Conservation (phyloP, 2,329 filamentous ascomycete genomes). For the Verticillium isaacii region DNA sequence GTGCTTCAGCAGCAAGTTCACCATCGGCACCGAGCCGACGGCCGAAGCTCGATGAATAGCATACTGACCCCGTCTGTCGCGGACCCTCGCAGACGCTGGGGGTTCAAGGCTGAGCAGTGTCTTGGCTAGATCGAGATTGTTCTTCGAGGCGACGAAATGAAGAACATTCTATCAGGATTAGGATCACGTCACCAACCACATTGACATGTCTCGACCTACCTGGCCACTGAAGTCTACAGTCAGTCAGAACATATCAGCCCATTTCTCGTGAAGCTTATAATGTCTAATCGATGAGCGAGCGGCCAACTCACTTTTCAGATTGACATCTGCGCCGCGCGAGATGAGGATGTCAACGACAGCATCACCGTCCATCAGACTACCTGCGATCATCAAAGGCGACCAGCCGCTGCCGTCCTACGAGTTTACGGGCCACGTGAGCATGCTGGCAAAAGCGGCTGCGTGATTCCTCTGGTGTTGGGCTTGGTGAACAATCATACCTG, state of each 20-base stretch:
- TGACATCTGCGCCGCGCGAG: conserved; percentile 64
- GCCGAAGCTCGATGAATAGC: conserved; percentile 89
- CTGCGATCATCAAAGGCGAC: conserved; percentile 81
- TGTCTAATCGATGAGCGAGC: neutral
- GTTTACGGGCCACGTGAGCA: neutral
- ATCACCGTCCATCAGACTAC: conserved; percentile 68
- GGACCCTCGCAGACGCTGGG: conserved; percentile 69
- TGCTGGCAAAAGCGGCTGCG: neutral
- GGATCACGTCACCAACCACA: neutral
- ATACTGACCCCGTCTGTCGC: conserved; percentile 84
- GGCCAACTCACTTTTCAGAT: conserved; percentile 59
- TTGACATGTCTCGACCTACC: conserved; percentile 27
- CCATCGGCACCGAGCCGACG: conserved; percentile 81
- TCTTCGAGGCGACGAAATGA: conserved; percentile 89
- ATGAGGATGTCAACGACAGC: conserved; percentile 64
- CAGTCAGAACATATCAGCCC: neutral
- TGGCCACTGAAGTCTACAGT: conserved; percentile 59
- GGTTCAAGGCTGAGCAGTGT: conserved; percentile 68
- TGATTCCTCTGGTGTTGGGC: neutral
- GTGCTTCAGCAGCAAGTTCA: conserved; percentile 72
- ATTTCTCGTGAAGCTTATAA: neutral
- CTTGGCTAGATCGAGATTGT: conserved; percentile 75
- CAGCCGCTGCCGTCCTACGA: conserved; percentile 69
- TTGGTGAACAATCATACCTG: conserved; percentile 44
- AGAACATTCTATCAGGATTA: conserved; percentile 64